Percentiles rank a stretch among this genome's conserved stretches.
These are phyloP conservation scores for Musa troglodytarum DNA, from an alignment of 176 grass and related monocot species.

Conservation along the genomic window DNA sequence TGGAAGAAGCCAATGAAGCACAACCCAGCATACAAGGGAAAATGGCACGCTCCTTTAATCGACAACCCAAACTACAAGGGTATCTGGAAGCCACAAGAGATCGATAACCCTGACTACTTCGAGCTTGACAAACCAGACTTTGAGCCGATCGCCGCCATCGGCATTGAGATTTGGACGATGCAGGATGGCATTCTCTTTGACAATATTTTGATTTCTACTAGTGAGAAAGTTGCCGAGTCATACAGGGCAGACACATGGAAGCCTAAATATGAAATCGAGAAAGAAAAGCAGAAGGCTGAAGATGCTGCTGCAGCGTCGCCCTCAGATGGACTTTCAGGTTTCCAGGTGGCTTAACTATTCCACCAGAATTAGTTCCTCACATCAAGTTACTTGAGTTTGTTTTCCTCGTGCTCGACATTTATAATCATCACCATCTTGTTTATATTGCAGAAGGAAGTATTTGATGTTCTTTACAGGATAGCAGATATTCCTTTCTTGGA, in stretches of 20 bases:
- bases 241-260: constrained; percentile 78
- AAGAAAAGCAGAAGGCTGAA: constrained; percentile 85
- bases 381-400: not conserved
- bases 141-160: constrained; percentile 73
- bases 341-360: constrained; percentile 48
- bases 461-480: constrained; percentile 66
- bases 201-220: constrained; percentile 79
- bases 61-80: constrained; percentile 96
- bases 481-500: constrained; percentile 71
- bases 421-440: not conserved
- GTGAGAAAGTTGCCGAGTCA: constrained; percentile 66
- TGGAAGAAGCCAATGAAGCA: constrained; percentile 94
- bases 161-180: constrained; percentile 99
- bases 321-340: constrained; percentile 51
- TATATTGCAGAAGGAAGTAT: constrained; percentile 69
- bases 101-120: constrained; percentile 94
- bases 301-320: constrained; percentile 13
- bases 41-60: constrained; percentile 85
- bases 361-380: no score
- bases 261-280: constrained; percentile 84
- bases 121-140: constrained; percentile 76
- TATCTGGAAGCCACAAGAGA: constrained; percentile 94
- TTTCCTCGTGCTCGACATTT: not conserved
- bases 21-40: constrained; percentile 94
- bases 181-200: constrained; percentile 95